Percentiles rank a stretch among this genome's conserved stretches.
These are phyloP conservation scores for Populus trichocarpa DNA, from an alignment of 441 rosid species.

Conservation along the genomic window DNA sequence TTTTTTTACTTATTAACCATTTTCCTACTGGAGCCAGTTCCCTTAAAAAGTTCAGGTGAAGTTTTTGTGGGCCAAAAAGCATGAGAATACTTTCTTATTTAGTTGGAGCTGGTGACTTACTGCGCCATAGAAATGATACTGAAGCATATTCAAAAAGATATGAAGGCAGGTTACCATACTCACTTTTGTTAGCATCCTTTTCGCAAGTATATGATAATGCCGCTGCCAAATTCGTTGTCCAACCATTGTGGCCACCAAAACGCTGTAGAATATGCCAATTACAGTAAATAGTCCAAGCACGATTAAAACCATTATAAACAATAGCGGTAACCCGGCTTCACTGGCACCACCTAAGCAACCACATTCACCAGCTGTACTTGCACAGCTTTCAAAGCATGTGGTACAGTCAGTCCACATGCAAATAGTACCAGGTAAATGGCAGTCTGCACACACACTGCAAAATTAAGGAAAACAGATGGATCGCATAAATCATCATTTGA, in stretches of 20 bases:
- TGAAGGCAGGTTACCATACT: constrained; percentile 22
- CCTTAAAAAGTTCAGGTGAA: background rate
- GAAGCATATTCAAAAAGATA: background rate
- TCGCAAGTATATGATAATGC: constrained; percentile 97
- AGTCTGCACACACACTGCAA: constrained; percentile 93
- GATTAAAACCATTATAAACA: constrained; percentile 80
- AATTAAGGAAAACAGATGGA: constrained; percentile 8
- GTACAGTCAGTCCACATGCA: constrained; percentile 99
- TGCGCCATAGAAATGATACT: constrained; percentile 4
- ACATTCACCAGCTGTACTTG: constrained; percentile 90
- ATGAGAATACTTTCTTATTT: background rate
- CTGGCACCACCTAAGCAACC: constrained; percentile 99
- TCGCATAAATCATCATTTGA: background rate
- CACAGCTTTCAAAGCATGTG: constrained; percentile 94
- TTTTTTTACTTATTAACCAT: background rate
- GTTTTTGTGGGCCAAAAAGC: background rate
- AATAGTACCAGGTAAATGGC: constrained; percentile 97
- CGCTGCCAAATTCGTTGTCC: constrained; percentile 99
- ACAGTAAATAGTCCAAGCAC: constrained; percentile 92
- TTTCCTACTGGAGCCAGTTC: background rate
- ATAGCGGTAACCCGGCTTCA: constrained; percentile 90
- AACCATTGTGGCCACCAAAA: constrained; percentile 98
- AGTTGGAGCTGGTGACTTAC: background rate
- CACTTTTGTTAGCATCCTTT: constrained; percentile 98
- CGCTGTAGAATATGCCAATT: constrained; percentile 95